These are phyloP conservation scores for Blastocystis sp. DNA, from an alignment of 352 stramenopile species.

Conservation along the genomic window DNA sequence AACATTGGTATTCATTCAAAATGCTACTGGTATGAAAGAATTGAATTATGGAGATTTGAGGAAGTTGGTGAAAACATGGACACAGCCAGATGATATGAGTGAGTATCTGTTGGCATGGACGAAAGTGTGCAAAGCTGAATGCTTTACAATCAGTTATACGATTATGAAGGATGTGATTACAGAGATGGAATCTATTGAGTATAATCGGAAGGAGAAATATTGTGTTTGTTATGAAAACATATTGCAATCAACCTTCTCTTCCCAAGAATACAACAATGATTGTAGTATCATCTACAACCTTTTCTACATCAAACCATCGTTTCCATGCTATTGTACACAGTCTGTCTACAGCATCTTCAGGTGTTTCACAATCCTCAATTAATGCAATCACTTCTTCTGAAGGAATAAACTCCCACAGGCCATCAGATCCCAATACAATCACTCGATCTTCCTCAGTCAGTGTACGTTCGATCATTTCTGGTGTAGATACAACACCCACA, in stretches of 20 bases:
- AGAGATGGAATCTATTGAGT: slow-evolving; percentile 54
- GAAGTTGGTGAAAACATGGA: slow-evolving; percentile 47
- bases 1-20: slow-evolving; percentile 51
- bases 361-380: slow-evolving; percentile 84
- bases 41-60: slow-evolving; percentile 11
- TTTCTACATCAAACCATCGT: slow-evolving; percentile 95
- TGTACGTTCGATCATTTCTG: slow-evolving; percentile 81
- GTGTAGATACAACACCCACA: slow-evolving; percentile 84
- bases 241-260: neutral
- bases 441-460: slow-evolving; percentile 72
- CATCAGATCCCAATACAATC: slow-evolving; percentile 91
- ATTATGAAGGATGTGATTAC: slow-evolving; percentile 61
- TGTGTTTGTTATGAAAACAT: slow-evolving; percentile 27
- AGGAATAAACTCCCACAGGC: slow-evolving; percentile 95
- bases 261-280: slow-evolving; percentile 88
- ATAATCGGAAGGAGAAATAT: slow-evolving; percentile 29
- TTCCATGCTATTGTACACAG: slow-evolving; percentile 49
- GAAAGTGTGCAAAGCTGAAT: slow-evolving; percentile 56
- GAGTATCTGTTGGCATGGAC: slow-evolving; percentile 49
- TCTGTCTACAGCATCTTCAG: slow-evolving; percentile 10
- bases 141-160: slow-evolving; percentile 43
- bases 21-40: slow-evolving; percentile 48
- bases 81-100: neutral
- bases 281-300: slow-evolving; percentile 96
- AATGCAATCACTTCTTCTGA: slow-evolving; percentile 87